Conservation (phyloP, 768 basidiomycete genomes). For the Collybia sp. region DNA sequence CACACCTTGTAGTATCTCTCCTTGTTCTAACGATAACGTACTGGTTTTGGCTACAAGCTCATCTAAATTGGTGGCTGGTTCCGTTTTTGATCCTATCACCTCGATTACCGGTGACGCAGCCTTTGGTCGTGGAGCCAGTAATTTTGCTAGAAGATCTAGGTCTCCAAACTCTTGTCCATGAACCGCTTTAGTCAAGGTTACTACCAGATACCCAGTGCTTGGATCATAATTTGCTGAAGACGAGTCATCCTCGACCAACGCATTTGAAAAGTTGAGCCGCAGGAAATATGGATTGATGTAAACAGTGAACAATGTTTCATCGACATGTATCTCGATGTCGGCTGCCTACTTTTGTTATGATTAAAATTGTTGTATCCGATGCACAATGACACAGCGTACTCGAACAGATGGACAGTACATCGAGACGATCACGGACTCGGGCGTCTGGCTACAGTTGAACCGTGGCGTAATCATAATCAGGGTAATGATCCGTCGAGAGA, state of each 20-base stretch:
- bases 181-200: conserved; percentile 66
- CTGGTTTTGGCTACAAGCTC: conserved; percentile 40
- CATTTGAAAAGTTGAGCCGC: conserved; percentile 69
- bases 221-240: conserved; percentile 76
- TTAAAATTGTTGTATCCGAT: conserved; percentile 7
- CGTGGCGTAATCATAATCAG: conserved; percentile 67
- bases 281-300: conserved; percentile 85
- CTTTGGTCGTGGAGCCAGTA: conserved; percentile 62
- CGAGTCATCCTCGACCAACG: conserved; percentile 61
- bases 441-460: conserved; percentile 66
- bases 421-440: conserved; percentile 46
- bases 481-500: no score
- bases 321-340: conserved; percentile 76
- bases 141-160: conserved; percentile 72
- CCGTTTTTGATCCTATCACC: conserved; percentile 35
- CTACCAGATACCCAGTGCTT: conserved; percentile 68
- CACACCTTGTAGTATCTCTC: conserved; percentile 57
- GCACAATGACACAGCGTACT: conserved; percentile 30
- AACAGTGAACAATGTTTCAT: conserved; percentile 63
- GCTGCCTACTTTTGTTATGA: conserved; percentile 54
- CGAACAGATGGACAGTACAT: conserved; percentile 73
- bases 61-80: conserved; percentile 20
- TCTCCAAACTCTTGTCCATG: conserved; percentile 69
- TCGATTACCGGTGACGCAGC: conserved; percentile 45
- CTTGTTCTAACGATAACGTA: conserved; percentile 46